Evolutionary conservation across 352 stramenopile genomes (phyloP), one percentile per base, ranked within the genome.

Genomic region (Elongisporangium prolatum): DNA sequence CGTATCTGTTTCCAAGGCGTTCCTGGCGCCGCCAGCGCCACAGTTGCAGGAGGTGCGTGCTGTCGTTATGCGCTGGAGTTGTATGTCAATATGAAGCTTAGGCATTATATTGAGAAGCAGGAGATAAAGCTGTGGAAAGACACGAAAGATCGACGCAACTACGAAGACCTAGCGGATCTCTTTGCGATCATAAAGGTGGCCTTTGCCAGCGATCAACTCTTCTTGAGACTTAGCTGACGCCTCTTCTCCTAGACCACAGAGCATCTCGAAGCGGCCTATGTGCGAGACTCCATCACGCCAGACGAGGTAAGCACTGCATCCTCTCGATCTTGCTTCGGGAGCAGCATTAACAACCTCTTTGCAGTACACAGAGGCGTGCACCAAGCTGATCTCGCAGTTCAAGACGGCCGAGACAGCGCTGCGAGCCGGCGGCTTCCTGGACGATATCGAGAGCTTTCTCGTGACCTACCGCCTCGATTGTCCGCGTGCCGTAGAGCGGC

Each of bases 381-480:
- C 93, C 48, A 97, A 98, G 71, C 78, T 99, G 8, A 98, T 99
- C 62, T 97, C 91, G 18, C 97, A 99, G 79, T 99, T 98, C 84
- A 97, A 98, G 69, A 96, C 97, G 17, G 95, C 96, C 7, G 96
- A 99, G 78, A 96, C 89, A 47, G 93, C 91, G 22, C 82, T 98
- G 48, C 71, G 96, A 11, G 68, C 89, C 18, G 77, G 85, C 38
- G 80, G 86, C 11, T 89, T 89, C 52, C 72, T 91, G 8, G 60
- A 76, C 21, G 74, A 68, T 48, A 80, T 91, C 18, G 81, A 93
- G 60, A 65, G 67, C 9, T 99, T 99, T 73, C 96, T 98, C 65
- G 71, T 80, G 50, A 65, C 97, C 25, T 99, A 98, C 75, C 87
- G 96, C 37, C 89, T 99, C 73, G 96, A 99, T 78, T 99, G 96